Conservation (phyloP, 2,329 filamentous ascomycete species). For the Purpureocillium takamizusanense region DNA sequence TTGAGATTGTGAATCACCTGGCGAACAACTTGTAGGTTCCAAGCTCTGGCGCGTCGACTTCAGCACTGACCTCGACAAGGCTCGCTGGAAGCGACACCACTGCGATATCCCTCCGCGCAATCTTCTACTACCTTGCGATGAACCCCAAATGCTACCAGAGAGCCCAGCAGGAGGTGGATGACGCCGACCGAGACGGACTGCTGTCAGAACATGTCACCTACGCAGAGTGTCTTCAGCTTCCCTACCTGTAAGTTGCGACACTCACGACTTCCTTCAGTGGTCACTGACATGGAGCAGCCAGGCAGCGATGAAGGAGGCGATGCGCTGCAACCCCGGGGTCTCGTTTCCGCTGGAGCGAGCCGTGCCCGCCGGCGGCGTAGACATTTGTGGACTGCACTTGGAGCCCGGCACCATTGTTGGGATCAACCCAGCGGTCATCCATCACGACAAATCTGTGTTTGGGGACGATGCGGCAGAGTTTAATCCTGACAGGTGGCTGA, state of each 20-base stretch:
- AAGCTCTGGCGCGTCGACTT: not conserved
- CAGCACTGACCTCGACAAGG: conserved; percentile 1
- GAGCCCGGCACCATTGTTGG: conserved; percentile 22
- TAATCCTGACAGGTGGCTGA: conserved; percentile 45
- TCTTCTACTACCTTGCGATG: conserved; percentile 55
- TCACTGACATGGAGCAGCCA: conserved; percentile 1
- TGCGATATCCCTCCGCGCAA: conserved; percentile 48
- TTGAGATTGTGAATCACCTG: conserved; percentile 8
- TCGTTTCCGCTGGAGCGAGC: conserved; percentile 6
- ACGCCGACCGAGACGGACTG: conserved; percentile 34
- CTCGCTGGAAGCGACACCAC: conserved; percentile 59
- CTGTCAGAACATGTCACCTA: conserved; percentile 24
- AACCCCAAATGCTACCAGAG: conserved; percentile 37
- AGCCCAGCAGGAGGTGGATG: conserved; percentile 45
- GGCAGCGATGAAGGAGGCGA: conserved; percentile 32
- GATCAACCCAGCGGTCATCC: conserved; percentile 33
- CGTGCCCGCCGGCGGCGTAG: conserved; percentile 3
- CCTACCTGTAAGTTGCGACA: conserved; percentile 42
- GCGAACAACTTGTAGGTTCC: conserved; percentile 8
- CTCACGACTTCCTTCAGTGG: conserved; percentile 18
- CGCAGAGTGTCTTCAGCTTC: conserved; percentile 45
- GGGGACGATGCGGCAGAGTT: conserved; percentile 46
- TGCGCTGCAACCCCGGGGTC: conserved; percentile 42
- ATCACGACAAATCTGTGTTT: conserved; percentile 45
- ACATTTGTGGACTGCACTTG: conserved; percentile 4